Conservation (phyloP, 78 protist genomes). For the Dictyostelium purpureum region DNA sequence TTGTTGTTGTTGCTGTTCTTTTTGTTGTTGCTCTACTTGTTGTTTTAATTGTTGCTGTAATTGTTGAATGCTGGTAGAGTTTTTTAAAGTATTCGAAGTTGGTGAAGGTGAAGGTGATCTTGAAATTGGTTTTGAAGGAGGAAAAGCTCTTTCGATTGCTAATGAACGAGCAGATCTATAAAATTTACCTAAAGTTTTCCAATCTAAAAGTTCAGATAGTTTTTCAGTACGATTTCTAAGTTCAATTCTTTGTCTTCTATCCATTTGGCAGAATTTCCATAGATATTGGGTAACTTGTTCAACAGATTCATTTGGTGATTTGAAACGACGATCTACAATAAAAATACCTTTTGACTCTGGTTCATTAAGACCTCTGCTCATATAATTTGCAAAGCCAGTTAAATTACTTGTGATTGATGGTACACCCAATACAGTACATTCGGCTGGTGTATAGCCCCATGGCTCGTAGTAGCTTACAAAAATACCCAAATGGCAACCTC, state of each 20-base stretch:
- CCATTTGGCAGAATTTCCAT: slow-evolving; percentile 73
- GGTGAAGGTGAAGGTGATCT: slow-evolving; percentile 22
- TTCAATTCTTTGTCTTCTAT: slow-evolving; percentile 75
- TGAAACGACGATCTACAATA: slow-evolving; percentile 85
- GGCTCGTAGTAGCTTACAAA: slow-evolving; percentile 93
- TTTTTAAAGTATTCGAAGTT: not conserved
- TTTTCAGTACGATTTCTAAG: slow-evolving; percentile 90
- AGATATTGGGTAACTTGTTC: slow-evolving; percentile 81
- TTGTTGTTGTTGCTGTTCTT: not conserved
- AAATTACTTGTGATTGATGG: slow-evolving; percentile 89
- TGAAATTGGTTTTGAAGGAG: slow-evolving; percentile 12
- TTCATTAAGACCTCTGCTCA: slow-evolving; percentile 39
- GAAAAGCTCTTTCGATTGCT: slow-evolving; percentile 71
- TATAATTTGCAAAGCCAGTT: slow-evolving; percentile 88
- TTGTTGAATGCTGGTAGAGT: not conserved
- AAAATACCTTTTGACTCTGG: slow-evolving; percentile 83
- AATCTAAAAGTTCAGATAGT: slow-evolving; percentile 69
- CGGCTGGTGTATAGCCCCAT: slow-evolving; percentile 87
- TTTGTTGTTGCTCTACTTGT: not conserved
- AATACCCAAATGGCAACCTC: slow-evolving; percentile 92
- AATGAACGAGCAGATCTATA: slow-evolving; percentile 72
- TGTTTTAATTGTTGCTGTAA: not conserved
- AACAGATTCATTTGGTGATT: slow-evolving; percentile 80
- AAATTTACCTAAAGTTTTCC: slow-evolving; percentile 70
- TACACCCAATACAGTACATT: slow-evolving; percentile 89